phyloP scores from a whole-genome alignment of 2,329 filamentous ascomycete species.

The Hypoxylon sp. region DNA sequence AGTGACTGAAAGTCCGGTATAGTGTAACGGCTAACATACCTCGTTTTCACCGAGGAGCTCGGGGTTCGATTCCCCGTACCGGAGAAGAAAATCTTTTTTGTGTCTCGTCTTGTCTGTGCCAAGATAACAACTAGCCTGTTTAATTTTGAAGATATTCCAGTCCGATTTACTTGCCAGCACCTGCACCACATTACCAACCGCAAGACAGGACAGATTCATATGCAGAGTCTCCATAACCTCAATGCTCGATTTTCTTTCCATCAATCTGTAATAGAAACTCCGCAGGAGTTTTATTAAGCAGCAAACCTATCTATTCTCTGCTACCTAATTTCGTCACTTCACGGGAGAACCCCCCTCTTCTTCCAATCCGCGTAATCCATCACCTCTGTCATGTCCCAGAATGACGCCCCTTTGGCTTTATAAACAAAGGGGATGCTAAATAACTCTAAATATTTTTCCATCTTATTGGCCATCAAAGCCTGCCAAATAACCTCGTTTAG shows the following conservation, averaged over 20 bases:
- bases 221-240: no score
- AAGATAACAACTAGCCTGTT: not conserved
- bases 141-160: not conserved
- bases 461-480: not conserved
- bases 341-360: not conserved
- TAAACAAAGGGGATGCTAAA: no score
- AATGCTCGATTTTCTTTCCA: no score
- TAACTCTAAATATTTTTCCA: no score
- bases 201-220: no score
- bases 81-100: conserved; percentile 35
- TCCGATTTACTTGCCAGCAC: not conserved
- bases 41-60: conserved; percentile 48
- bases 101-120: no score
- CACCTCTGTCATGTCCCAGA: not conserved
- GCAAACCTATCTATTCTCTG: not conserved
- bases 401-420: no score
- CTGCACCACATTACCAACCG: no score
- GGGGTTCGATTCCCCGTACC: conserved; percentile 49
- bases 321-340: not conserved
- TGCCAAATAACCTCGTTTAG: conserved; percentile 11
- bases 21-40: conserved; percentile 48
- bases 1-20: conserved; percentile 36
- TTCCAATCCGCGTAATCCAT: not conserved
- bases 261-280: no score
- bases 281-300: no score